These are phyloP conservation scores for Fonsecaea monophora DNA, from an alignment of 2,329 filamentous ascomycete species.

Conservation along the genomic window DNA sequence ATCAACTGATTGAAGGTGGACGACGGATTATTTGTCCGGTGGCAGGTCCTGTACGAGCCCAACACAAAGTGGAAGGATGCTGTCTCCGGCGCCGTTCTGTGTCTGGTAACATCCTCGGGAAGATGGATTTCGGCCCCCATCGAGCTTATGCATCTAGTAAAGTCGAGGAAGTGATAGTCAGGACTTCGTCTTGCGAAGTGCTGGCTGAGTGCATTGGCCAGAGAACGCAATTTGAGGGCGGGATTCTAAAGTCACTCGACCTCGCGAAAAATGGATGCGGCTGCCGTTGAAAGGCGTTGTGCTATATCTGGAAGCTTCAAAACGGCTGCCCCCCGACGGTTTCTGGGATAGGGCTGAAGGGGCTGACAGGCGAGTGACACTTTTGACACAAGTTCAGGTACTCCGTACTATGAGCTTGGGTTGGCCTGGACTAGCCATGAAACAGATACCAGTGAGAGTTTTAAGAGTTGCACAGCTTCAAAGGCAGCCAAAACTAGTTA, in stretches of 20 bases:
- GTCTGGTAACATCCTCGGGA: not conserved
- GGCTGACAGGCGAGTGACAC: slow-evolving; percentile 17
- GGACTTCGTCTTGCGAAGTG: slow-evolving; percentile 2
- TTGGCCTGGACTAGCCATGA: not conserved
- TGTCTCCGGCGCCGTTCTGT: not conserved
- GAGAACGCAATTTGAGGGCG: not conserved
- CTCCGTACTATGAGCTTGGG: not conserved
- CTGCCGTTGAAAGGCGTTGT: slow-evolving; percentile 5
- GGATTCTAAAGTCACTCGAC: slow-evolving; percentile 8
- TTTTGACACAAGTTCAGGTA: not conserved
- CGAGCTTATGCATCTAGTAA: slow-evolving; percentile 22
- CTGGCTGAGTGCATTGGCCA: not conserved
- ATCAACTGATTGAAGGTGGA: not conserved
- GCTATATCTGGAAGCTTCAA: slow-evolving; percentile 20
- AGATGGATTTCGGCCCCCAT: slow-evolving; percentile 25
- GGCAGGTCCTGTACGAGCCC: slow-evolving; percentile 3
- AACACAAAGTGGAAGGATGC: slow-evolving; percentile 3
- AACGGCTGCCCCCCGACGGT: slow-evolving; percentile 7
- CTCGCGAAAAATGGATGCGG: not conserved
- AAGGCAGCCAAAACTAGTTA: slow-evolving; percentile 8
- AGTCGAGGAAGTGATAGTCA: not conserved
- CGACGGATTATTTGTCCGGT: not conserved
- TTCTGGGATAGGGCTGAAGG: slow-evolving; percentile 10
- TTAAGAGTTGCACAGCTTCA: slow-evolving; percentile 2
- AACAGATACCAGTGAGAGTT: slow-evolving; percentile 3